These are phyloP conservation scores for Begonia masoniana DNA, from an alignment of 306 rosid species.

Conservation along the genomic window DNA sequence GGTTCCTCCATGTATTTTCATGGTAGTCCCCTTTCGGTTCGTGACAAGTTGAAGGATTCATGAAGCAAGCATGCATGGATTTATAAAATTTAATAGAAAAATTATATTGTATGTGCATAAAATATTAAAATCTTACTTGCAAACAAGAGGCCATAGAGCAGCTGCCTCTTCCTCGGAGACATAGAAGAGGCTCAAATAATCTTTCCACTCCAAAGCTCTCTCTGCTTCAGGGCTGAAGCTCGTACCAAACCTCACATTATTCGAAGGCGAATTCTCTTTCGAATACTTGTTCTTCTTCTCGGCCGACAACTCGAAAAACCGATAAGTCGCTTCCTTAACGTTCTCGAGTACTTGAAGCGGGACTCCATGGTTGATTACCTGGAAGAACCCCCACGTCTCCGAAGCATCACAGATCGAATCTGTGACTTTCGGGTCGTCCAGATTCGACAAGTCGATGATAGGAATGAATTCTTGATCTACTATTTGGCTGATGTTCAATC, in stretches of 20 bases:
- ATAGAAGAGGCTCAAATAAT: slow-evolving; percentile 41
- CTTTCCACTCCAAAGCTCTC: slow-evolving; percentile 59
- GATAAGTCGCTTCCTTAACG: slow-evolving; percentile 34
- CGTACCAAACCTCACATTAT: slow-evolving; percentile 28
- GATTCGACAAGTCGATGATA: slow-evolving; percentile 35
- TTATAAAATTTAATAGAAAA: too few species aligned
- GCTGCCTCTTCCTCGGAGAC: slow-evolving; percentile 41
- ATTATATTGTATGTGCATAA: too few species aligned
- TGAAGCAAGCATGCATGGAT: too few species aligned
- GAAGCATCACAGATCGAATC: slow-evolving; percentile 45
- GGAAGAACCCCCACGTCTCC: slow-evolving; percentile 61
- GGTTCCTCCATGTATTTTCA: too few species aligned
- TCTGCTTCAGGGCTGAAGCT: slow-evolving; percentile 42
- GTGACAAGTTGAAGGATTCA: too few species aligned
- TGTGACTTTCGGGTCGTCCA: slow-evolving; percentile 17
- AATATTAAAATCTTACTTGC: slow-evolving; percentile 21
- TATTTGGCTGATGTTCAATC: background rate
- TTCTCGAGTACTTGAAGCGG: slow-evolving; percentile 26
- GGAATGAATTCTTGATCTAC: slow-evolving; percentile 23
- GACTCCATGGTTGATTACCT: slow-evolving; percentile 43
- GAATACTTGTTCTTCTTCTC: slow-evolving; percentile 30
- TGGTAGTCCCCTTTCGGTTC: too few species aligned
- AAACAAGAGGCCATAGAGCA: slow-evolving; percentile 35
- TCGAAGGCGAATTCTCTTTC: slow-evolving; percentile 23
- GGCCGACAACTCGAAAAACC: slow-evolving; percentile 29